phyloP scores from a whole-genome alignment of 805 yeast genomes.

The Myxozyma udenii region DNA sequence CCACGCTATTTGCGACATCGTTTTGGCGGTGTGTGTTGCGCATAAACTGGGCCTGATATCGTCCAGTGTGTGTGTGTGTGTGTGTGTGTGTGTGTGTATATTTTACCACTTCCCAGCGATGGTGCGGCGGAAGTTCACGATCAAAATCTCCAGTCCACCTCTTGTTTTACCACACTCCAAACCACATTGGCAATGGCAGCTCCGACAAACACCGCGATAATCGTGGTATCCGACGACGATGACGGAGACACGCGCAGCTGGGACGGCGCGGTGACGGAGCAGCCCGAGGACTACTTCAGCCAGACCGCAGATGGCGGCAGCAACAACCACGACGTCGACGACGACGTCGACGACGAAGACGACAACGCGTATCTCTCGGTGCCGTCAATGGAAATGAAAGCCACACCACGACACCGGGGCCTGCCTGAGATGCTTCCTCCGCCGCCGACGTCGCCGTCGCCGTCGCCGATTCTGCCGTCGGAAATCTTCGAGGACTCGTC shows the following conservation, averaged over 20 bases:
- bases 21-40: no score
- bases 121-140: no score
- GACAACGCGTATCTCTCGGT: conserved; percentile 10
- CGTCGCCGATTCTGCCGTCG: background rate
- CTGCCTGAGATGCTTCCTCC: background rate
- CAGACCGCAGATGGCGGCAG: no score
- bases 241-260: conserved; percentile 1
- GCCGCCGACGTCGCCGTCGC: background rate
- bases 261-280: conserved; percentile 1
- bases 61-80: no score
- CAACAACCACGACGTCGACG: conserved; percentile 1
- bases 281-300: no score
- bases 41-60: no score
- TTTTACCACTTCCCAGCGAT: no score
- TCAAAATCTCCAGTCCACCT: no score
- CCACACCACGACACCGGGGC: background rate
- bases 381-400: background rate
- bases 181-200: no score
- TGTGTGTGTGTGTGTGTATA: no score
- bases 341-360: conserved; percentile 5
- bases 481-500: background rate
- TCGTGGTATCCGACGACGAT: conserved; percentile 12
- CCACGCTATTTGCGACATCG: no score
- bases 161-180: no score
- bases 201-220: conserved; percentile 7